Percentiles rank a stretch among this genome's conserved stretches.
These are phyloP conservation scores for Peniophora sp. DNA, from an alignment of 1,284 basidiomycete genomes.

Conservation along the genomic window DNA sequence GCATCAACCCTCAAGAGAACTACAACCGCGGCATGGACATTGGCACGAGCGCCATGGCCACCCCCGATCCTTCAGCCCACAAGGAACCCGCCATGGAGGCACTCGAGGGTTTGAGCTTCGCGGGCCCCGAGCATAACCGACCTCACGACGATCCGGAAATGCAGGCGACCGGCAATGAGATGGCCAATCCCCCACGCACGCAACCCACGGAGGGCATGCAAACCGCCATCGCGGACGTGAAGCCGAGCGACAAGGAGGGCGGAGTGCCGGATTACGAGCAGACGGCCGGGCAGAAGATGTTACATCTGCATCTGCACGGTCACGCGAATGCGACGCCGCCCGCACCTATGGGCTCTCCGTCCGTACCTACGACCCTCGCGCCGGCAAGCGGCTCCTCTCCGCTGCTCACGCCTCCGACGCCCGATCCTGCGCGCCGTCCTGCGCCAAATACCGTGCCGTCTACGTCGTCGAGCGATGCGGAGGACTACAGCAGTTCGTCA, in stretches of 20 bases:
- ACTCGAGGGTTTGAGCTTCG: slow-evolving; percentile 58
- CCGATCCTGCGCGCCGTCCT: not conserved
- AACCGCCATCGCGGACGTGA: slow-evolving; percentile 27
- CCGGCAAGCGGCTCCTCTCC: not conserved
- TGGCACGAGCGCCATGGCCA: slow-evolving; percentile 32
- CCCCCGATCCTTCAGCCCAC: slow-evolving; percentile 32
- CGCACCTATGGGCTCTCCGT: not conserved
- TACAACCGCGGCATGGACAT: slow-evolving; percentile 25
- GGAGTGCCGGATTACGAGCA: slow-evolving; percentile 5
- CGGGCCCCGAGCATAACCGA: slow-evolving; percentile 38
- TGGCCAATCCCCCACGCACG: slow-evolving; percentile 6
- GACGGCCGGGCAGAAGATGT: not conserved
- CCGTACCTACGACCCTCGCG: not conserved
- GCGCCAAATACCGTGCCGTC: slow-evolving; percentile 11
- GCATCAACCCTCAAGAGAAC: slow-evolving; percentile 31
- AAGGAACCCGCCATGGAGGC: slow-evolving; percentile 27
- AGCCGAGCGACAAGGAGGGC: slow-evolving; percentile 5
- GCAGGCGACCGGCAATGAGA: slow-evolving; percentile 9
- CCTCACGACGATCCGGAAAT: slow-evolving; percentile 15
- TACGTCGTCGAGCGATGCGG: slow-evolving; percentile 35
- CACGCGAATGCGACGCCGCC: not conserved
- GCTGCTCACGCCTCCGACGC: not conserved
- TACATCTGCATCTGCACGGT: not conserved
- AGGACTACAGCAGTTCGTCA: slow-evolving; percentile 26
- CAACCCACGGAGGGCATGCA: slow-evolving; percentile 38